Conservation (phyloP, 495 filamentous ascomycete genomes). For the Aspergillus coremiiformis region DNA sequence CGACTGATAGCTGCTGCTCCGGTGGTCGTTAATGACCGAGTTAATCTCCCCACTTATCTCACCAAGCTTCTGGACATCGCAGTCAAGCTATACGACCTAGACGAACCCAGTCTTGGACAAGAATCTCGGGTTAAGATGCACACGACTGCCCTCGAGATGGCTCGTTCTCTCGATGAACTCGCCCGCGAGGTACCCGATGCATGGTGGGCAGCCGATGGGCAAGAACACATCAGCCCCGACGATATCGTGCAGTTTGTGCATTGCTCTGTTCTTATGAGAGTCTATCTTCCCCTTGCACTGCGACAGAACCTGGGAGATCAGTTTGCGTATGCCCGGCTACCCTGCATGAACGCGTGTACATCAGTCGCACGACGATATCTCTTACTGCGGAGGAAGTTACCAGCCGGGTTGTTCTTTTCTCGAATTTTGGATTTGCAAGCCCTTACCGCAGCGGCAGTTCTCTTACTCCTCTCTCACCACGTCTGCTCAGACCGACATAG, state of each 20-base stretch:
- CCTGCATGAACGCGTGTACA: constrained; percentile 23
- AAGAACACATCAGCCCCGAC: constrained; percentile 9
- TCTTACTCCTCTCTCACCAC: constrained; percentile 18
- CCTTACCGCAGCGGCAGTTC: constrained; percentile 21
- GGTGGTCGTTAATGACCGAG: constrained; percentile 16
- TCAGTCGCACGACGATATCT: constrained; percentile 18
- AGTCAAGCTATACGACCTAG: constrained; percentile 19
- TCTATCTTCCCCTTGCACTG: constrained; percentile 24
- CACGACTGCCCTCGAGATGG: constrained; percentile 12
- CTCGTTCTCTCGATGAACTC: constrained; percentile 18
- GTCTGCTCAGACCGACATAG: constrained; percentile 8
- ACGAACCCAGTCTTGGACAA: constrained; percentile 12
- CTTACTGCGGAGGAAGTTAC: constrained; percentile 14
- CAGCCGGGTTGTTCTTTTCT: constrained; percentile 22
- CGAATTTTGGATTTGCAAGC: constrained; percentile 26
- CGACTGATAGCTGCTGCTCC: constrained; percentile 1
- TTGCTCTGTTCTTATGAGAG: constrained; percentile 20
- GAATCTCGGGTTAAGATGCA: constrained; percentile 10
- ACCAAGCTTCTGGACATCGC: constrained; percentile 17
- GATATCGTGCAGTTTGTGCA: constrained; percentile 25
- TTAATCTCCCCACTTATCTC: constrained; percentile 20
- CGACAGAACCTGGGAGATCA: constrained; percentile 14
- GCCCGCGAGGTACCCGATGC: constrained; percentile 16
- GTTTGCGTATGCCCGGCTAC: constrained; percentile 15
- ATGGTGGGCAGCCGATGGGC: constrained; percentile 16